phyloP scores from a whole-genome alignment of 2,329 filamentous ascomycete species.

The Calonectria pseudoturangicola region DNA sequence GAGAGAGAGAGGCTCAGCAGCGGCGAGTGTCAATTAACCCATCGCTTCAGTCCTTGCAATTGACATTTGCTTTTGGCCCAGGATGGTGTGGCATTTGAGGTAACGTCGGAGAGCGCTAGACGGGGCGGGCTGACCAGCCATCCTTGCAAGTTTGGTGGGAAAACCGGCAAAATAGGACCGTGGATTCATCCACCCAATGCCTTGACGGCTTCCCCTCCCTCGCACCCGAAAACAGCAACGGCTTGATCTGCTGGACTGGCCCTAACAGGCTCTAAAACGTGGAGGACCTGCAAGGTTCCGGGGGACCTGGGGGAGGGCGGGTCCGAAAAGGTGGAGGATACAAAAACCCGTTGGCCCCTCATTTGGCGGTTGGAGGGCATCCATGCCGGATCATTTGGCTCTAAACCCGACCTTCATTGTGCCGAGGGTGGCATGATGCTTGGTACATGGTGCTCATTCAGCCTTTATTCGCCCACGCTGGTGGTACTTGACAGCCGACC shows the following conservation, averaged over 20 bases:
- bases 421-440: slow-evolving; percentile 37
- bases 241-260: slow-evolving; percentile 39
- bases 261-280: slow-evolving; percentile 42
- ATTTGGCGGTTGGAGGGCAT: background rate
- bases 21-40: background rate
- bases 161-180: slow-evolving; percentile 52
- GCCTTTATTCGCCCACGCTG: slow-evolving; percentile 22
- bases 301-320: slow-evolving; percentile 44
- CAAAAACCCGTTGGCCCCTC: slow-evolving; percentile 4
- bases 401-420: slow-evolving; percentile 35
- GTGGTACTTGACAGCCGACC: background rate
- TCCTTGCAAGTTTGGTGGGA: slow-evolving; percentile 47
- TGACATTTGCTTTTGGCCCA: background rate
- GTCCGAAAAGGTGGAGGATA: slow-evolving; percentile 27
- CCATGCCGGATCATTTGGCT: slow-evolving; percentile 27
- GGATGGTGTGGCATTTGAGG: slow-evolving; percentile 29
- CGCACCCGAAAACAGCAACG: slow-evolving; percentile 41
- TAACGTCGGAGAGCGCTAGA: slow-evolving; percentile 3
- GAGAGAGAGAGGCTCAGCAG: background rate
- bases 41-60: background rate
- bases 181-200: slow-evolving; percentile 52
- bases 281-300: slow-evolving; percentile 42
- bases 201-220: slow-evolving; percentile 39
- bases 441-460: slow-evolving; percentile 21
- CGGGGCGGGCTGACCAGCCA: slow-evolving; percentile 27